A percentile compares a stretch with the other conserved stretches of the same genome.
Conservation (phyloP, 1,284 basidiomycete genomes). For the Melampsora abietis-canadensis region DNA sequence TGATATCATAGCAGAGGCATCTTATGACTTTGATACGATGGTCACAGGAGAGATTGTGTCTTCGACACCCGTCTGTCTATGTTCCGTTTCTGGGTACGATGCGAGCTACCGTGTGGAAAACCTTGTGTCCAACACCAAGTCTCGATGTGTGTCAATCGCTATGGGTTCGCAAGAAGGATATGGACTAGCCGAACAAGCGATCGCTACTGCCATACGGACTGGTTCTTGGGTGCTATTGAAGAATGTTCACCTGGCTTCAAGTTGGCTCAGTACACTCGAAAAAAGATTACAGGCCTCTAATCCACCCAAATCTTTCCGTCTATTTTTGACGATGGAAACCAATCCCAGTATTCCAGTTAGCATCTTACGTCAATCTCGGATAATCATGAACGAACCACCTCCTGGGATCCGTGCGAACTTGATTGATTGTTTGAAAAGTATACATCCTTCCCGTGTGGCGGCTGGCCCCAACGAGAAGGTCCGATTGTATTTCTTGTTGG, state of each 20-base stretch:
- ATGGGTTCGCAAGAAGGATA: constrained; percentile 99
- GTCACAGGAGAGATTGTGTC: constrained; percentile 74
- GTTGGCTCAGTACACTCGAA: constrained; percentile 89
- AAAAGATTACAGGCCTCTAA: constrained; percentile 91
- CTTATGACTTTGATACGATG: constrained; percentile 71
- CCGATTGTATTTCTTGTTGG: constrained; percentile 78
- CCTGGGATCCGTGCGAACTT: constrained; percentile 93
- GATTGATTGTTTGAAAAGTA: constrained; percentile 78
- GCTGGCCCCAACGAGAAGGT: constrained; percentile 82
- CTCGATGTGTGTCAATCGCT: constrained; percentile 76
- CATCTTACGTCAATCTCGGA: constrained; percentile 85
- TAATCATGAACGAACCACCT: constrained; percentile 95
- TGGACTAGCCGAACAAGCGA: constrained; percentile 85
- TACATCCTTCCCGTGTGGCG: constrained; percentile 66
- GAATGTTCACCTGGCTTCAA: constrained; percentile 80
- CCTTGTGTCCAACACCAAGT: constrained; percentile 66
- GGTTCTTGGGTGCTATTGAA: constrained; percentile 92
- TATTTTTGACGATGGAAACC: constrained; percentile 95
- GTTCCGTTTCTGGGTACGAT: constrained; percentile 93
- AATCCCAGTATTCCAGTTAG: constrained; percentile 89
- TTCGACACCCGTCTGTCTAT: constrained; percentile 77
- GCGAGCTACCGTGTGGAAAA: constrained; percentile 91
- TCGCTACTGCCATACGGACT: constrained; percentile 79
- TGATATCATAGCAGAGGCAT: constrained; percentile 70
- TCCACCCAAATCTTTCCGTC: constrained; percentile 76